Evolutionary conservation across 495 filamentous ascomycete genomes (phyloP).

Genomic region (Annulohypoxylon bovei): DNA sequence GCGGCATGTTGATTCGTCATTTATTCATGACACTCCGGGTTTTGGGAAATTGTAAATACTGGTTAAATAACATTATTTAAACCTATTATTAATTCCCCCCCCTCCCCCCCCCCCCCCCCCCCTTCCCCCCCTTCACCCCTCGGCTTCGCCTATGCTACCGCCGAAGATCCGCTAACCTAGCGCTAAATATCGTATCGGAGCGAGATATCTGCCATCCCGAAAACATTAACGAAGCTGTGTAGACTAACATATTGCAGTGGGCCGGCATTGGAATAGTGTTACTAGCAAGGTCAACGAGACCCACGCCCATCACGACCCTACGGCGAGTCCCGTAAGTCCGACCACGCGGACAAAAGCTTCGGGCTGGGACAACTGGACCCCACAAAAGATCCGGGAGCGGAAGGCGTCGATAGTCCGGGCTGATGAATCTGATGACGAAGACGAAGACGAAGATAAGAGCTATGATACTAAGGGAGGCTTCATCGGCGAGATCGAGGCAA

Average conservation of each 20-base stretch:
- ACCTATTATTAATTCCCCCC: too few species aligned
- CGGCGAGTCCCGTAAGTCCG: slow-evolving; percentile 44
- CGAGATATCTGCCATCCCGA: neutral
- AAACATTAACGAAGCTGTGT: neutral
- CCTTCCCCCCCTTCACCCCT: too few species aligned
- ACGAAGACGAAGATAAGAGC: slow-evolving; percentile 41
- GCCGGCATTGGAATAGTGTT: slow-evolving; percentile 69
- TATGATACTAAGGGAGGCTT: slow-evolving; percentile 35
- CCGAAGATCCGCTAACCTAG: neutral
- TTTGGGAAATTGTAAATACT: too few species aligned
- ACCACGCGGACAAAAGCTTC: slow-evolving; percentile 28
- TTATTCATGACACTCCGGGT: too few species aligned
- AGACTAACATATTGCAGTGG: slow-evolving; percentile 48
- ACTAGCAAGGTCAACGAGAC: slow-evolving; percentile 62
- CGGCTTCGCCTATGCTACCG: neutral
- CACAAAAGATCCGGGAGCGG: slow-evolving; percentile 56
- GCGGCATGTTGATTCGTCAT: too few species aligned
- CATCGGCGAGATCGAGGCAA: slow-evolving; percentile 35
- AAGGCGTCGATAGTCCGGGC: slow-evolving; percentile 41
- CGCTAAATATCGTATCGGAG: neutral
- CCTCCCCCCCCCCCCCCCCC: too few species aligned
- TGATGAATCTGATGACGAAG: slow-evolving; percentile 47
- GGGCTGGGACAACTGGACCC: slow-evolving; percentile 56
- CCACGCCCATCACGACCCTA: slow-evolving; percentile 51
- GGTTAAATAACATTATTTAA: too few species aligned